Percentiles rank a stretch among this genome's conserved stretches.
phyloP scores from a whole-genome alignment of 192 early-diverging fungal genomes.

The Backusella circina region DNA sequence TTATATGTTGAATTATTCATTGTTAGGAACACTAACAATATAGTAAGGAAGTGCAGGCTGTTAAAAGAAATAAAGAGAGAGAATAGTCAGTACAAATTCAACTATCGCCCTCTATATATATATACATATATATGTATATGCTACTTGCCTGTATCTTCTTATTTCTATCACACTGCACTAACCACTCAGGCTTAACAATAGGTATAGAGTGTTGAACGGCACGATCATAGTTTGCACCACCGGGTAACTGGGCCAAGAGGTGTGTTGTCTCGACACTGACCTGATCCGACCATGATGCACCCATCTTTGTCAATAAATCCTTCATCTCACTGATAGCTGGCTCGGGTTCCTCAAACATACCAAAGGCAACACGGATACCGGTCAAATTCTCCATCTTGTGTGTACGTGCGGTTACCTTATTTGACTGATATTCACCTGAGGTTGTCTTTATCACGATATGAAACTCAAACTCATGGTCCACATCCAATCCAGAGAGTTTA shows the following conservation, averaged over 20 bases:
- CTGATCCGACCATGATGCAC: conserved; percentile 83
- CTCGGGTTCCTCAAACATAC: conserved; percentile 72
- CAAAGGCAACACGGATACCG: conserved; percentile 96
- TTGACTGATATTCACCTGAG: conserved; percentile 79
- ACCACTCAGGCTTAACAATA: conserved; percentile 92
- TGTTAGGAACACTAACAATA: conserved; percentile 37
- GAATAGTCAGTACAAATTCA: no score
- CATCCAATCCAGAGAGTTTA: conserved; percentile 88
- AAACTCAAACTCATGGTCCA: conserved; percentile 88
- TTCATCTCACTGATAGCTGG: conserved; percentile 74
- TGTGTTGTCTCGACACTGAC: conserved; percentile 90
- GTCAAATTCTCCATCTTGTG: conserved; percentile 96
- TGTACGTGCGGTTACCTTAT: conserved; percentile 72
- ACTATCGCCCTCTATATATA: no score
- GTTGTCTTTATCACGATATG: conserved; percentile 89
- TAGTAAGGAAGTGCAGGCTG: conserved; percentile 55
- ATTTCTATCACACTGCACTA: conserved; percentile 86
- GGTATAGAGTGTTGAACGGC: conserved; percentile 92
- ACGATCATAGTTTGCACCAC: conserved; percentile 83
- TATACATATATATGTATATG: not conserved
- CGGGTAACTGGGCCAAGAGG: conserved; percentile 78
- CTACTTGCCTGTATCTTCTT: conserved; percentile 75
- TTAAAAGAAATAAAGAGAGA: not conserved
- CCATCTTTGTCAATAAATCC: conserved; percentile 73
- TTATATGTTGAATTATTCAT: conserved; percentile 3